Base-by-base conservation (phyloP, 768 basidiomycete genomes). In the Amanita pallidorosea region DNA sequence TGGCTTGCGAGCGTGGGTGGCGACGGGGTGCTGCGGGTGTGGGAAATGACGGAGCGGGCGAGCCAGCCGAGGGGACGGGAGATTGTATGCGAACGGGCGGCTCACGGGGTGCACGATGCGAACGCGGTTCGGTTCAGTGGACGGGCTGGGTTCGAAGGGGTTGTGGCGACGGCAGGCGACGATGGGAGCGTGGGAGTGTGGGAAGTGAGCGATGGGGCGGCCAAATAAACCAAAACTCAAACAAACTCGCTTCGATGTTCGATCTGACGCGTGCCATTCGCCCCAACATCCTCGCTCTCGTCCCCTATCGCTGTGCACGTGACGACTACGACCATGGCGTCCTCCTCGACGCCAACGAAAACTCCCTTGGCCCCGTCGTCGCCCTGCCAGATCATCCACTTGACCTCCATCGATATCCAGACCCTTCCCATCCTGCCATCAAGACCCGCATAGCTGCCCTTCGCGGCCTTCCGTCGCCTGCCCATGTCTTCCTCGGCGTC, bases 291-390 rank as follows among this genome's bases (percentile, higher is more conserved):
- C 85, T 96, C 44, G 70, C 88, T 0, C 72, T 99, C 12, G 81
- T 83, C 44, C 96, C 96, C 0, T 98, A 99, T 67, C 83, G 94
- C 27, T 97, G 93, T 59, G 96, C 96, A 1, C 75, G 96, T 43
- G 95, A 99, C 60, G 95, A 99, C 69, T 99, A 96, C 68, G 80
- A 83, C 44, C 70, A 79, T 2, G 94, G 94, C 20, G 84, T 97
- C 59, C 79, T 99, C 23, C 79, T 99, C 18, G 96, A 99, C 58
- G 96, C 96, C 12, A 99, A 99, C 67, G 96, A 99, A 71, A 98
- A 99, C 63, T 79, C 95, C 0, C 74, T 93, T 33, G 95, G 96
- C 0, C 88, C 89, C 61, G 83, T 88, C 2, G 85, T 97, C 34
- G 68, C 73, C 22, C 5, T 25, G 2, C 13, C 34, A 31, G 3